Percentiles rank a stretch among this genome's conserved stretches.
These are phyloP conservation scores for Tarenaya hassleriana DNA, from an alignment of 345 rosid genomes.

Conservation along the genomic window DNA sequence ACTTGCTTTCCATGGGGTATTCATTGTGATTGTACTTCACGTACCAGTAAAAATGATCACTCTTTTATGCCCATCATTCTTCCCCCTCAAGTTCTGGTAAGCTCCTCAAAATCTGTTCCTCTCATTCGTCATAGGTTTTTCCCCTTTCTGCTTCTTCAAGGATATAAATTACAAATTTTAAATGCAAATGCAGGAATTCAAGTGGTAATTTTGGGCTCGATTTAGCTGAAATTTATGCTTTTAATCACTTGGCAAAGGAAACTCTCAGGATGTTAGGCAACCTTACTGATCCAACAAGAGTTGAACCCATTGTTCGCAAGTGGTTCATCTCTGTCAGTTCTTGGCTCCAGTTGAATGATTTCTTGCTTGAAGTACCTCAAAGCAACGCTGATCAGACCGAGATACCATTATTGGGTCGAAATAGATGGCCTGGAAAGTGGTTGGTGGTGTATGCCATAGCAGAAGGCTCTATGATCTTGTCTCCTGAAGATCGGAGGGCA, in stretches of 20 bases:
- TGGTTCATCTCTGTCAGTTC: slow-evolving; percentile 16
- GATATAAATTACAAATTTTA: not conserved
- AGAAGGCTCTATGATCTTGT: slow-evolving; percentile 18
- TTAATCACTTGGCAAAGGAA: no score
- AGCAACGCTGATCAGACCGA: slow-evolving; percentile 4
- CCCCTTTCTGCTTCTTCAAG: not conserved
- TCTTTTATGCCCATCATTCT: slow-evolving; percentile 12
- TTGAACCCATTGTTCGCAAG: slow-evolving; percentile 13
- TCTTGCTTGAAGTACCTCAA: slow-evolving; percentile 17
- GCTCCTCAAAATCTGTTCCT: not conserved
- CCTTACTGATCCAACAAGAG: not conserved
- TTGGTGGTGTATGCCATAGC: slow-evolving; percentile 4
- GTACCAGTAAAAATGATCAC: slow-evolving; percentile 14
- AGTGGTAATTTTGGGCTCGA: not conserved
- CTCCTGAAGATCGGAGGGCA: slow-evolving; percentile 13
- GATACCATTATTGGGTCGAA: no score
- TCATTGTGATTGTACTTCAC: slow-evolving; percentile 18
- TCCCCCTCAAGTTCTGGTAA: slow-evolving; percentile 17
- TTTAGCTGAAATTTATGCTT: no score
- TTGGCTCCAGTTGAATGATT: slow-evolving; percentile 16
- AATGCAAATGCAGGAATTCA: slow-evolving; percentile 11
- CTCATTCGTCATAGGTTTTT: not conserved
- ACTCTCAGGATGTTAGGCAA: slow-evolving; percentile 15
- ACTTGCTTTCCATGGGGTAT: slow-evolving; percentile 13
- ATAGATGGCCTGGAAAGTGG: no score